A percentile compares a stretch with the other conserved stretches of the same genome.
These are phyloP conservation scores for Pueraria montana DNA, from an alignment of 306 rosid species.

Conservation along the genomic window DNA sequence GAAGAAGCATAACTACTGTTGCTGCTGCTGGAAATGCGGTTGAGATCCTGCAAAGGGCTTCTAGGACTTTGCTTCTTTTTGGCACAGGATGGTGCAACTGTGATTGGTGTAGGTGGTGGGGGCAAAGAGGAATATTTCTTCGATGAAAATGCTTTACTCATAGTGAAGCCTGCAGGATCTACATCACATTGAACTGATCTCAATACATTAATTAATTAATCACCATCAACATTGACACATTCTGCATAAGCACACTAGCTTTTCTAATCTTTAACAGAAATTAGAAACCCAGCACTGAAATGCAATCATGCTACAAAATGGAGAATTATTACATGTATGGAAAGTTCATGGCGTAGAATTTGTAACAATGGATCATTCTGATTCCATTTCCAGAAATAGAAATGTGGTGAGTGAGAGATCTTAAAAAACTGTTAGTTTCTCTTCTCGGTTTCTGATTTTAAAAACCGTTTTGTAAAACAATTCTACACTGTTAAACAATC, in stretches of 20 bases:
- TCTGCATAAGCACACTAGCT: constrained; percentile 32
- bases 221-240: background rate
- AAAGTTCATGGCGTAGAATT: background rate
- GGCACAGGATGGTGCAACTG: constrained; percentile 40
- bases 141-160: constrained; percentile 66
- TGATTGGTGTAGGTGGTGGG: constrained; percentile 49
- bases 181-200: constrained; percentile 43
- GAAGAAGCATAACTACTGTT: constrained; percentile 62
- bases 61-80: constrained; percentile 53
- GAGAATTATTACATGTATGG: background rate
- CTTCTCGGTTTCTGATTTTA: too few species aligned
- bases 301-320: background rate
- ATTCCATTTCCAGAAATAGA: background rate
- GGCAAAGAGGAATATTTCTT: constrained; percentile 60
- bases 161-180: constrained; percentile 50
- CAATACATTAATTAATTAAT: constrained; percentile 21
- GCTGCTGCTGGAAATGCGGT: constrained; percentile 57
- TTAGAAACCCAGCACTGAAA: constrained; percentile 16
- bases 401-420: constrained; percentile 17
- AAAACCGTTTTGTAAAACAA: too few species aligned
- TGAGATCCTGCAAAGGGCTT: constrained; percentile 68
- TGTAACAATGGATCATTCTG: background rate
- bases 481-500: too few species aligned
- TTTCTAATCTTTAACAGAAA: background rate
- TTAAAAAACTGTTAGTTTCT: too few species aligned